phyloP scores from a whole-genome alignment of 305 asterid genomes.

The Fraxinus velutina region DNA sequence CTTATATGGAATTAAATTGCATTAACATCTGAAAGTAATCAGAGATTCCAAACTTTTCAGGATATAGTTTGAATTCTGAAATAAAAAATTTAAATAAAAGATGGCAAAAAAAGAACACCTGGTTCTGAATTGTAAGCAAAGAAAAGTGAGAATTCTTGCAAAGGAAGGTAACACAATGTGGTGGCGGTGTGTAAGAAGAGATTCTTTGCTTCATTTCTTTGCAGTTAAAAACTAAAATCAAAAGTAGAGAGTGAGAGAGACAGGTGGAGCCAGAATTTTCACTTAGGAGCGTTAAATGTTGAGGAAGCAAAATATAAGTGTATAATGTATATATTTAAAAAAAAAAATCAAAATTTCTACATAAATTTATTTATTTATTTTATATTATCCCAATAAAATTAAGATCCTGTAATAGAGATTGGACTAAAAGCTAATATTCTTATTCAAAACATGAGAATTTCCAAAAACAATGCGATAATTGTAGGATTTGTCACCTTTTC shows the following conservation, averaged over 20 bases:
- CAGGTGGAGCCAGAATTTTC: not conserved
- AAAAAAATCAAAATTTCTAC: not conserved
- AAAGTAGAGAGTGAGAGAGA: constrained; percentile 17
- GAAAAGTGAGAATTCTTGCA: constrained; percentile 60
- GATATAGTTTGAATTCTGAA: not conserved
- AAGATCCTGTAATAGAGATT: constrained; percentile 32
- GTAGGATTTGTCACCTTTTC: constrained; percentile 45
- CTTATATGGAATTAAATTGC: constrained; percentile 30
- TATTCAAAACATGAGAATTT: constrained; percentile 45
- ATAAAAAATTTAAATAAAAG: constrained; percentile 22
- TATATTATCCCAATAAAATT: constrained; percentile 40
- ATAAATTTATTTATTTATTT: not conserved
- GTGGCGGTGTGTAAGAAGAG: constrained; percentile 40
- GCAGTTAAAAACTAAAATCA: constrained; percentile 22
- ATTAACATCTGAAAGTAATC: constrained; percentile 38
- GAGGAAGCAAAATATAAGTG: not conserved
- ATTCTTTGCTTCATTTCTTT: constrained; percentile 83
- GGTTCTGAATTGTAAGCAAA: constrained; percentile 76
- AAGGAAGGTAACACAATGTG: constrained; percentile 51
- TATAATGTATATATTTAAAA: not conserved
- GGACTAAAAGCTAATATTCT: constrained; percentile 34
- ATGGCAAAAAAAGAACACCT: constrained; percentile 27
- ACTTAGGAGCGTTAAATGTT: not conserved
- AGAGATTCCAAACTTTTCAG: constrained; percentile 64
- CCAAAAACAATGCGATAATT: constrained; percentile 32